Conservation (phyloP, 257 asterid genomes). For the Penstemon davidsonii region DNA sequence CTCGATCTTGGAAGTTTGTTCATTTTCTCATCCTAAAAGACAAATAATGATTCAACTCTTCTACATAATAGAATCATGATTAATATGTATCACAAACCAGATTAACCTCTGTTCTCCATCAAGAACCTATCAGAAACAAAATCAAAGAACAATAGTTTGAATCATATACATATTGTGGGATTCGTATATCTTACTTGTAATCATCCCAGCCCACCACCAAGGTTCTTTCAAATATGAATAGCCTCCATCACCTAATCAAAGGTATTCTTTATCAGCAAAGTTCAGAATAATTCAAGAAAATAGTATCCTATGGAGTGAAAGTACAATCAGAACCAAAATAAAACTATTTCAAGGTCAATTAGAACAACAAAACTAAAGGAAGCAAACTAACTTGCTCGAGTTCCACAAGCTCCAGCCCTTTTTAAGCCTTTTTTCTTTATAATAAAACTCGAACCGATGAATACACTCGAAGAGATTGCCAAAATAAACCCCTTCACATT, state of each 20-base stretch:
- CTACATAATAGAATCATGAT: no score
- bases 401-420: conserved; percentile 31
- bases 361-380: background rate
- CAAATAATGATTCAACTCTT: no score
- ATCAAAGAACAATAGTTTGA: background rate
- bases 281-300: no score
- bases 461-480: conserved; percentile 53
- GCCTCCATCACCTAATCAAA: conserved; percentile 78
- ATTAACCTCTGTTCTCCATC: no score
- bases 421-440: conserved; percentile 54
- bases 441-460: conserved; percentile 60
- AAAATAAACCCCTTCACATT: conserved; percentile 47
- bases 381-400: conserved; percentile 47
- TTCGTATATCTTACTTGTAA: conserved; percentile 56
- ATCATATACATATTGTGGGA: no score
- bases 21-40: no score
- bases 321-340: no score
- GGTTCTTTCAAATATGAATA: conserved; percentile 75
- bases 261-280: no score
- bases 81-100: no score
- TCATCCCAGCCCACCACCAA: conserved; percentile 96
- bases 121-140: background rate
- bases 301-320: no score
- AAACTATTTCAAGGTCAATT: no score
- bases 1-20: no score